These are phyloP conservation scores for Alternaria sp. DNA, from an alignment of 2,329 filamentous ascomycete species.

Conservation along the genomic window DNA sequence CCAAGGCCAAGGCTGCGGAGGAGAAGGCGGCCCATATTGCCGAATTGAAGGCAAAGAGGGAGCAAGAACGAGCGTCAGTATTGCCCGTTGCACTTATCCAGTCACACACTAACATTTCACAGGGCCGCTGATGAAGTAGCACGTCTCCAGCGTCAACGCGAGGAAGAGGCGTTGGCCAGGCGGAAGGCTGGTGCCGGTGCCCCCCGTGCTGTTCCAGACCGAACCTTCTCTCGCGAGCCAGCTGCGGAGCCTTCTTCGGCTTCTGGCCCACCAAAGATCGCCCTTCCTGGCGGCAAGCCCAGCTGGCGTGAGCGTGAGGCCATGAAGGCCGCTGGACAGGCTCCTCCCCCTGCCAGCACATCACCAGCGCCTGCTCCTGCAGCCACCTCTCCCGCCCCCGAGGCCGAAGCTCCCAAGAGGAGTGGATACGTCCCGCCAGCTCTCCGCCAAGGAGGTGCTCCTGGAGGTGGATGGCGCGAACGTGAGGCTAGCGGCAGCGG, in stretches of 20 bases:
- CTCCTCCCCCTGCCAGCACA: constrained; percentile 43
- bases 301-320: constrained; percentile 80
- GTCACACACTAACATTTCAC: constrained; percentile 46
- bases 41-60: constrained; percentile 72
- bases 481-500: constrained; percentile 45
- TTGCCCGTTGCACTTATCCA: constrained; percentile 7
- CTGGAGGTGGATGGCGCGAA: constrained; percentile 49
- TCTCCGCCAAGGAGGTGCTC: constrained; percentile 49
- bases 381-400: constrained; percentile 44
- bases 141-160: constrained; percentile 76
- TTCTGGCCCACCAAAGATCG: constrained; percentile 67
- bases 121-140: constrained; percentile 71
- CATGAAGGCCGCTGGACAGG: constrained; percentile 49
- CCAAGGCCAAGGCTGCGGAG: constrained; percentile 81
- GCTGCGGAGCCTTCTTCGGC: constrained; percentile 50
- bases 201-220: constrained; percentile 35
- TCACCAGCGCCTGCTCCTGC: constrained; percentile 43
- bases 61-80: constrained; percentile 67
- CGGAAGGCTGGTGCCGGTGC: constrained; percentile 55
- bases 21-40: constrained; percentile 77
- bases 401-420: constrained; percentile 49
- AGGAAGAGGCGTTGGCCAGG: constrained; percentile 86
- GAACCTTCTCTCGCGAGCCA: constrained; percentile 46
- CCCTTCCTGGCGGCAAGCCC: constrained; percentile 69
- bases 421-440: constrained; percentile 59